Evolutionary conservation across 192 early-diverging fungal genomes (phyloP), one percentile per base, ranked within the genome.

Genomic region (Coemansia sp.): DNA sequence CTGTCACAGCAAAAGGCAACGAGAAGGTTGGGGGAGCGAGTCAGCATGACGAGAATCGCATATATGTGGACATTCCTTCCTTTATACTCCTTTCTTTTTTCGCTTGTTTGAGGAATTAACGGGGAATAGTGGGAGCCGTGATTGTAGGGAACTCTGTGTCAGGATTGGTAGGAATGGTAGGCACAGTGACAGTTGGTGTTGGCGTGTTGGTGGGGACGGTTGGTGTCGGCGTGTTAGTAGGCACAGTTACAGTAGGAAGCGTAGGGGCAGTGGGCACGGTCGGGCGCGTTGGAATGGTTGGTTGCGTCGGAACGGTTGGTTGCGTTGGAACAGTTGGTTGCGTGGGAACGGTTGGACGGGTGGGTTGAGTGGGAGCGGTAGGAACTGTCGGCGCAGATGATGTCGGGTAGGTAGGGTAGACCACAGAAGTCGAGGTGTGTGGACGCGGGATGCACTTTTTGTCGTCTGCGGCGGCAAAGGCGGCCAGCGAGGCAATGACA

Each of bases 401-500:
- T 24, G 22, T 24, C 22, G 22, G 22, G 22, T 24, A 41, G 52
- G 49, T 37, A 15, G 68, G 40, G 27, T 53, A 53, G 2, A 27
- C 50, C 3, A 12, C 22, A 9, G 50, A 29, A 7, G 62, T 29
- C 40, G 49, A 47, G 43, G 62, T 66, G 7, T 62, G 40, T 22
- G 77, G 77, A n/a, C 77, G 65, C 40, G 77, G 77, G 59, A 79
- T 68, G 71, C 77, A 79, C 68, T 79, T 79, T n/a, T 30, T 27
- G 50, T 4, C 56, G 22, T 41, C 68, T 7, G 61, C n/a, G 29
- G 69, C 65, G 45, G 65, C 77, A 47, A 68, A 69, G 27, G 66
- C 72, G 20, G 66, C 71, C 41, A 76, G 16, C 11, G 75, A 49
- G 55, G 75, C 69, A 27, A 76, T 43, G 12, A 41, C 49, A 47